Evolutionary conservation across 192 early-diverging fungal genomes (phyloP).

Genomic region (Pilaira anomala): DNA sequence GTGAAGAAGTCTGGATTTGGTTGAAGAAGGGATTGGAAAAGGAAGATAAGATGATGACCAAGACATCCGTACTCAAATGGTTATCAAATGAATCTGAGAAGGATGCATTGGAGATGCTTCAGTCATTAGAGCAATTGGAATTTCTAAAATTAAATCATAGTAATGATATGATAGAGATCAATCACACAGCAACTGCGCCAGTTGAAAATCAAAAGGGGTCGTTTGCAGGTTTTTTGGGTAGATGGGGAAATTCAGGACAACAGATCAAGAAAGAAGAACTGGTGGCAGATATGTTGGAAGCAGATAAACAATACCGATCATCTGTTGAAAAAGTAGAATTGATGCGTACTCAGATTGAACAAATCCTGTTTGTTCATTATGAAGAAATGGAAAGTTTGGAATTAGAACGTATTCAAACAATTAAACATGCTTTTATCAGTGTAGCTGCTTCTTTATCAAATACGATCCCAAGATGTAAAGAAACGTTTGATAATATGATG

Average conservation of each 20-base stretch:
- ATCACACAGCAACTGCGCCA: too few relatives aligned
- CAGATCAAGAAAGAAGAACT: constrained; percentile 18
- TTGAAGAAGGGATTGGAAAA: background rate
- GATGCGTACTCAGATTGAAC: constrained; percentile 63
- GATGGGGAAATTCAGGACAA: background rate
- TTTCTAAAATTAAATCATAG: too few relatives aligned
- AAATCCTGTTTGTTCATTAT: constrained; percentile 55
- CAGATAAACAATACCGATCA: constrained; percentile 58
- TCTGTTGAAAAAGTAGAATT: constrained; percentile 62
- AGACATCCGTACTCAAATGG: background rate
- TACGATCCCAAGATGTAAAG: constrained; percentile 48
- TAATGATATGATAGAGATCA: too few relatives aligned
- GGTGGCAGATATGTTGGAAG: constrained; percentile 48
- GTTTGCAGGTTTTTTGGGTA: constrained; percentile 9
- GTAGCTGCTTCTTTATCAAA: constrained; percentile 49
- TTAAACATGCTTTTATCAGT: constrained; percentile 52
- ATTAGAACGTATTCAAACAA: constrained; percentile 47
- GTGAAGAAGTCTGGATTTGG: background rate
- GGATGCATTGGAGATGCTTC: background rate
- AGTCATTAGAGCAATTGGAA: too few relatives aligned
- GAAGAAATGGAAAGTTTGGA: constrained; percentile 48
- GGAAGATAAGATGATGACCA: background rate
- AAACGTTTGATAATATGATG: constrained; percentile 57
- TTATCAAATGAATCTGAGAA: background rate
- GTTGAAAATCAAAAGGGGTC: background rate